phyloP scores from a whole-genome alignment of 2,329 filamentous ascomycete species.

The Tolypocladium endophyticum region DNA sequence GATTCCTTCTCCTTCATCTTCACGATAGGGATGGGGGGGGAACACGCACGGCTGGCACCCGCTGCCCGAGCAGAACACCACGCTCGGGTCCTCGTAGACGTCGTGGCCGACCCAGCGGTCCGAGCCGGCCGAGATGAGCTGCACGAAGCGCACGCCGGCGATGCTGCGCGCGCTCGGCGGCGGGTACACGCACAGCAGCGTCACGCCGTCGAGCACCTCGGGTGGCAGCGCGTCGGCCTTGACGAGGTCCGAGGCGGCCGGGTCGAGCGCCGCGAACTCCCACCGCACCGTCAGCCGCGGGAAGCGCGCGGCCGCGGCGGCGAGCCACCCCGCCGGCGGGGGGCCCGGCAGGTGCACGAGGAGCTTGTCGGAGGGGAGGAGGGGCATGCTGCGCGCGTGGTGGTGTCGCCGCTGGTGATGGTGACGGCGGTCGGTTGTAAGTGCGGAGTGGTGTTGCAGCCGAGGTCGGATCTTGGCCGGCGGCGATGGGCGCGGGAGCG shows the following conservation, averaged over 20 bases:
- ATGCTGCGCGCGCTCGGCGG: conserved; percentile 20
- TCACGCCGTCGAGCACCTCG: conserved; percentile 28
- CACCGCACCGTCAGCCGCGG: conserved; percentile 28
- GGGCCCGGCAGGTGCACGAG: conserved; percentile 24
- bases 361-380: conserved; percentile 25
- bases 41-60: conserved; percentile 29
- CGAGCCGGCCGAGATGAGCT: conserved; percentile 31
- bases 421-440: neutral
- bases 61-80: conserved; percentile 29
- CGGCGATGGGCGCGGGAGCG: neutral
- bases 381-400: conserved; percentile 5
- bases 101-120: conserved; percentile 28
- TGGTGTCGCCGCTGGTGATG: neutral
- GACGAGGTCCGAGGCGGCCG: conserved; percentile 7
- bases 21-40: neutral
- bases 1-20: too few relatives aligned
- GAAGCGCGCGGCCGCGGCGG: conserved; percentile 18
- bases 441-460: neutral
- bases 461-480: neutral
- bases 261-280: conserved; percentile 10
- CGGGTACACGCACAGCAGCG: conserved; percentile 22
- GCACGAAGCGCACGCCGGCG: conserved; percentile 30
- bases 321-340: conserved; percentile 22
- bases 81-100: conserved; percentile 20
- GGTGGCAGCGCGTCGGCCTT: conserved; percentile 15